phyloP scores from a whole-genome alignment of 208 protist species.

The Leishmania aethiopica region DNA sequence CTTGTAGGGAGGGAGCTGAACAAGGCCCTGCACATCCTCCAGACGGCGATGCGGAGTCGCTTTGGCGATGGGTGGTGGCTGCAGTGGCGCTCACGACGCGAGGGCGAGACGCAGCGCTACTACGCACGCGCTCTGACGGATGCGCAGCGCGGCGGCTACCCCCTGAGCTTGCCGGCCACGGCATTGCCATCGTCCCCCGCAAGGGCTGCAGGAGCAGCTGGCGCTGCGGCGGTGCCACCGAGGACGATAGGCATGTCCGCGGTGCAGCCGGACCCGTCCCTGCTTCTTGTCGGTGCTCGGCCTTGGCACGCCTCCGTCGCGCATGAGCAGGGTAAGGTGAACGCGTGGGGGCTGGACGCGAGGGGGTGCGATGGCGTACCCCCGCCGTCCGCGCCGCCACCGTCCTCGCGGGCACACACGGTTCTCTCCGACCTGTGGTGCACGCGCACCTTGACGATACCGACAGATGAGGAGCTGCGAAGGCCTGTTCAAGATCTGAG shows the following conservation, averaged over 20 bases:
- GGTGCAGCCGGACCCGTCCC: constrained; percentile 8
- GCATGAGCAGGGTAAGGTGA: background rate
- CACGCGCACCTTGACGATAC: constrained; percentile 10
- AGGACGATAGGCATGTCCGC: constrained; percentile 5
- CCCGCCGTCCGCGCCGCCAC: constrained; percentile 16
- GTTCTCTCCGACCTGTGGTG: constrained; percentile 14
- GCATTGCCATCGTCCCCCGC: background rate
- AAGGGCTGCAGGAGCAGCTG: background rate
- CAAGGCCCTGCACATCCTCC: constrained; percentile 51
- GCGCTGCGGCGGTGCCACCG: background rate
- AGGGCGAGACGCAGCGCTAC: constrained; percentile 37
- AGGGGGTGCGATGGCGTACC: background rate
- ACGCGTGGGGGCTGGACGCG: background rate
- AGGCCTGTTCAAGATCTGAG: constrained; percentile 1
- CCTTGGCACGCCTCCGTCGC: background rate
- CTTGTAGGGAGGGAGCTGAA: constrained; percentile 53
- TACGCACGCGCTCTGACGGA: constrained; percentile 39
- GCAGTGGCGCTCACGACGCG: constrained; percentile 27
- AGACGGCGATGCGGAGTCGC: constrained; percentile 26
- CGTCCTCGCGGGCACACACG: background rate
- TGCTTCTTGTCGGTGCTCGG: background rate
- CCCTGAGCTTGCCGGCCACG: background rate
- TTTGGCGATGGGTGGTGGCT: constrained; percentile 28
- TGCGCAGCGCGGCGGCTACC: constrained; percentile 23
- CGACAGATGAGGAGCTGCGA: constrained; percentile 8